Evolutionary conservation across 805 yeast species (phyloP).

Genomic region (Clavispora fructus): DNA sequence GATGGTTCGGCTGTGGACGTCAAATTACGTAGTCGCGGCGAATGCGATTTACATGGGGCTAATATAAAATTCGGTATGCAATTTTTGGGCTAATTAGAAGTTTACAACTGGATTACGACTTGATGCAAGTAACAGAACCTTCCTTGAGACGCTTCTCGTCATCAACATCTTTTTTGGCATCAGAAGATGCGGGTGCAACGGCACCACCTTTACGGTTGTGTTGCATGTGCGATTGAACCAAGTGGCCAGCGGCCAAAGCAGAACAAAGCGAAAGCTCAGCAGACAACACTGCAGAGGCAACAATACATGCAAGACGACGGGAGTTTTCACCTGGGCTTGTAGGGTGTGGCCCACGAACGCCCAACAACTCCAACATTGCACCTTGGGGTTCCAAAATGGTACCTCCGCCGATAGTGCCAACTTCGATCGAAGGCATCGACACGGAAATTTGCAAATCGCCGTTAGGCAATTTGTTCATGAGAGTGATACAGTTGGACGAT

Average conservation of each 20-base stretch:
- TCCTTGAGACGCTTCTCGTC: slow-evolving; percentile 49
- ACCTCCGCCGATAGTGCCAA: slow-evolving; percentile 99
- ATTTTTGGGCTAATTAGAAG: background rate
- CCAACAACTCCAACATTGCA: slow-evolving; percentile 89
- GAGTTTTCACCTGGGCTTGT: slow-evolving; percentile 93
- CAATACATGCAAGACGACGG: slow-evolving; percentile 83
- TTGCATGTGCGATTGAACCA: slow-evolving; percentile 95
- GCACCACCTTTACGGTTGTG: slow-evolving; percentile 73
- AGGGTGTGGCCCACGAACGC: slow-evolving; percentile 94
- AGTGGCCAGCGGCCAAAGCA: slow-evolving; percentile 97
- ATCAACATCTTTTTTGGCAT: slow-evolving; percentile 10
- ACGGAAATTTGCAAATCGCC: slow-evolving; percentile 83
- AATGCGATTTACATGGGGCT: no score
- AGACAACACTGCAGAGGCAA: slow-evolving; percentile 92
- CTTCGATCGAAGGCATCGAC: slow-evolving; percentile 99
- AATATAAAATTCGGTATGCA: background rate
- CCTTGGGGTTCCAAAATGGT: slow-evolving; percentile 96
- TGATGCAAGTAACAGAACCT: slow-evolving; percentile 73
- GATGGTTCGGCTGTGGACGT: no score
- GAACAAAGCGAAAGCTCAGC: slow-evolving; percentile 93
- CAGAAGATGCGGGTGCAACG: slow-evolving; percentile 25
- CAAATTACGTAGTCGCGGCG: no score
- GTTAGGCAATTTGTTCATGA: slow-evolving; percentile 68
- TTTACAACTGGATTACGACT: slow-evolving; percentile 29
- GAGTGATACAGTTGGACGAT: slow-evolving; percentile 93